These are phyloP conservation scores for Phoenix dactylifera DNA, from an alignment of 176 grass and related monocot species.

Conservation along the genomic window DNA sequence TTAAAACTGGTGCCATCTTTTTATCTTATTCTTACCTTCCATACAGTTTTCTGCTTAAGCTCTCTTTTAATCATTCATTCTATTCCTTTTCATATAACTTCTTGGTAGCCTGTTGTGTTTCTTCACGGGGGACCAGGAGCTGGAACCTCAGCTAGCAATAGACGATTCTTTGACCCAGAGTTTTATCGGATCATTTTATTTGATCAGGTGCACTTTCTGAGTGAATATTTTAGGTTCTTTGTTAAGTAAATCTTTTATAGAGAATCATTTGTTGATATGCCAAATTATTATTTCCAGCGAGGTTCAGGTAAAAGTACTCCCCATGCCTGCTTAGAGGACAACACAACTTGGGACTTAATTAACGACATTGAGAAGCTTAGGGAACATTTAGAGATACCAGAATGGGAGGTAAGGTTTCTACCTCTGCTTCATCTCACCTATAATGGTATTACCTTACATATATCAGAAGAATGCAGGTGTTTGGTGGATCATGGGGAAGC, in stretches of 20 bases:
- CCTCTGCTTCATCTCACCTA: background rate
- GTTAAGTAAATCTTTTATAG: no score
- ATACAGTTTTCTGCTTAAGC: background rate
- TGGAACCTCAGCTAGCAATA: slow-evolving; percentile 66
- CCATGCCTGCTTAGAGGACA: slow-evolving; percentile 79
- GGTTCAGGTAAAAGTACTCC: slow-evolving; percentile 80
- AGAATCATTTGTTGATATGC: background rate
- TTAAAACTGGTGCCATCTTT: no score
- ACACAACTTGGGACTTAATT: slow-evolving; percentile 95
- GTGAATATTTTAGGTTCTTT: background rate
- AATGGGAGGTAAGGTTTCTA: slow-evolving; percentile 63
- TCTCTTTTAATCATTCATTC: background rate
- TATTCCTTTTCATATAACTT: slow-evolving; percentile 4
- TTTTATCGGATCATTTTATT: slow-evolving; percentile 83
- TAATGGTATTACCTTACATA: background rate
- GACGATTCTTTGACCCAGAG: slow-evolving; percentile 66
- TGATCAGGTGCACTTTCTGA: slow-evolving; percentile 50
- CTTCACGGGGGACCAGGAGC: slow-evolving; percentile 73
- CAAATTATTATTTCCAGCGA: slow-evolving; percentile 30
- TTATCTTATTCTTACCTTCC: background rate
- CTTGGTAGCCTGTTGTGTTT: slow-evolving; percentile 68
- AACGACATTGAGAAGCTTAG: slow-evolving; percentile 88
- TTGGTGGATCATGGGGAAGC: slow-evolving; percentile 96
- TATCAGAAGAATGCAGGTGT: slow-evolving; percentile 47
- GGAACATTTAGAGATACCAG: slow-evolving; percentile 67